Evolutionary conservation across 148 eudicot genomes (phyloP).

Genomic region (Rhododendron ovatum): DNA sequence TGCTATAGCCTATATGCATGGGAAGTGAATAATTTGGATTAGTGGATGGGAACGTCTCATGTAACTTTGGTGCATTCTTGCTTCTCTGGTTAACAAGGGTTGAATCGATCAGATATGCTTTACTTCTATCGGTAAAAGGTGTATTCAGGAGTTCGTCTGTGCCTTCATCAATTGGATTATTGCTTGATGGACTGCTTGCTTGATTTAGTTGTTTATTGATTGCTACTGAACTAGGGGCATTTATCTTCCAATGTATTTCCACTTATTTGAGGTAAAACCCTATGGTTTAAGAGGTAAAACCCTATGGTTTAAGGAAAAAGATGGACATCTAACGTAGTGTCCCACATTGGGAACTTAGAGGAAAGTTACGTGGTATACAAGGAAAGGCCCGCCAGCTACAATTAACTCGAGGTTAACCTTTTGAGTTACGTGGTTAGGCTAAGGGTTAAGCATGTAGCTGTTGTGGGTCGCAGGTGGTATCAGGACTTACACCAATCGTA

Average conservation of each 20-base stretch:
- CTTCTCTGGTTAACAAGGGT: neutral
- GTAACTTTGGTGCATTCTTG: neutral
- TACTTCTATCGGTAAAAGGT: neutral
- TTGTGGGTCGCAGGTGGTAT: too few relatives aligned
- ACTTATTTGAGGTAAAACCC: too few relatives aligned
- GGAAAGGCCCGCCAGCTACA: too few relatives aligned
- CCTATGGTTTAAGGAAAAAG: neutral
- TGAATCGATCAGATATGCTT: neutral
- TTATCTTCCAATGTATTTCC: neutral
- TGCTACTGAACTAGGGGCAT: neutral
- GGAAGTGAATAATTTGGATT: neutral
- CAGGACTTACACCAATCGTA: too few relatives aligned
- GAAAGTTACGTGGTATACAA: too few relatives aligned
- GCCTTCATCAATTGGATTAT: neutral
- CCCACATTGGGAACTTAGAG: too few relatives aligned
- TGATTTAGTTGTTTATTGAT: neutral
- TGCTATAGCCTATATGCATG: neutral
- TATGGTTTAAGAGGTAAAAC: too few relatives aligned
- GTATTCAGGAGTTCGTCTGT: neutral
- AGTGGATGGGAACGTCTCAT: neutral
- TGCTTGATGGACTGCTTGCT: neutral
- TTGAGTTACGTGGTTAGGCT: too few relatives aligned
- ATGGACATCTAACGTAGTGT: neutral
- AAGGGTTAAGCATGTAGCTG: neutral
- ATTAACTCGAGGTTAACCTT: too few relatives aligned